phyloP scores from a whole-genome alignment of 208 protist species.

The Leishmania gerbilli region DNA sequence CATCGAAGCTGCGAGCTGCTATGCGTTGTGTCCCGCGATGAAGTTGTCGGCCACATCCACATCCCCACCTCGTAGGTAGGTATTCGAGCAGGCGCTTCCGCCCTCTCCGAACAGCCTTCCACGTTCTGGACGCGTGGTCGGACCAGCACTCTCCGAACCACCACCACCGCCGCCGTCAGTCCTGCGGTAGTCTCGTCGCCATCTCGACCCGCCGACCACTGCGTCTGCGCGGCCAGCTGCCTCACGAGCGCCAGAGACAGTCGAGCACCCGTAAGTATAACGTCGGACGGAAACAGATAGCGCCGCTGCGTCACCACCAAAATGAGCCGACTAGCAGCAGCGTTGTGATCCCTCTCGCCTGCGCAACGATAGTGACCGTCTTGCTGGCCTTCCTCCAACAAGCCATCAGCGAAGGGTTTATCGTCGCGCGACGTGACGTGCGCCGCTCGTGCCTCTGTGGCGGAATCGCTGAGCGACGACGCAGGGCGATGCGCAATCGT shows the following conservation, averaged over 20 bases:
- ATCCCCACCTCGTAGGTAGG: constrained; percentile 12
- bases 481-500: neutral
- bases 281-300: constrained; percentile 58
- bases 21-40: neutral
- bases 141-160: constrained; percentile 18
- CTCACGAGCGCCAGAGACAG: constrained; percentile 54
- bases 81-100: neutral
- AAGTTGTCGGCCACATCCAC: constrained; percentile 15
- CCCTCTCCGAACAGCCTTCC: neutral
- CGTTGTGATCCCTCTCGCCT: neutral
- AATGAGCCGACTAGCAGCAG: constrained; percentile 28
- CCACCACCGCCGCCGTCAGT: constrained; percentile 8
- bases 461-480: neutral
- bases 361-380: constrained; percentile 18
- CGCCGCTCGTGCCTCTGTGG: neutral
- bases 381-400: neutral
- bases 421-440: constrained; percentile 2
- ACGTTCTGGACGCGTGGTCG: constrained; percentile 1
- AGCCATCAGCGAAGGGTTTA: neutral
- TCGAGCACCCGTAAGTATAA: constrained; percentile 56
- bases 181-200: neutral
- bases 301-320: constrained; percentile 64
- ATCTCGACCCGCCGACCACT: constrained; percentile 24
- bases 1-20: constrained; percentile 10
- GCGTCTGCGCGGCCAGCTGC: constrained; percentile 41